Evolutionary conservation across 805 yeast species (phyloP), one percentile per base, ranked within the genome.

Genomic region (Limtongozyma cylindracea): DNA sequence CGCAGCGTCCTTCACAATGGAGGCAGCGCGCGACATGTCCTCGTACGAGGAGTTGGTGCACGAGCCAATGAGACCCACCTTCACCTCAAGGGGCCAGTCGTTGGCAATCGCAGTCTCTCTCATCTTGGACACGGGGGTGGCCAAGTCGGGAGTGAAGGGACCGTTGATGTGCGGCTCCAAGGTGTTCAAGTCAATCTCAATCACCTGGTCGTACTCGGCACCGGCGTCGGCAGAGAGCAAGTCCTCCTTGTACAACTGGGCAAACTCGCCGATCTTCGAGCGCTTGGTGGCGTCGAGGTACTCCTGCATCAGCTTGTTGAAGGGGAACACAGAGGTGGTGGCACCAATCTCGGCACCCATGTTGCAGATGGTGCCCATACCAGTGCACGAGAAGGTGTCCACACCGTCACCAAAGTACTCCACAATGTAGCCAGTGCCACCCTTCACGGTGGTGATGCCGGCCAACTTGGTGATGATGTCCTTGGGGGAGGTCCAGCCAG

Each of bases 301-400:
- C 33, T 71, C 73, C 45, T 54, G 65, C 76, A 76, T 82, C 32
- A 84, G 71, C 41, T 68, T 63, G 60, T 77, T 80, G 76, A 61
- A 80, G 47, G 96, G 96, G 91, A 82, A 82, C 29, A 76, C 77
- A 21, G 95, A 82, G 26, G 96, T 82, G 30, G 96, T 82, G 29
- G 95, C 95, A 56, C 96, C 96, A 36, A 82, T 80, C 56, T 82
- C 96, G 34, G 96, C 96, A 61, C 96, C 96, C 96, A 82, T 82
- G 53, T 82, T 82, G 64, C 96, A 82, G 54, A 82, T 82, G 38
- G 96, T 82, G 46, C 91, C 96, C 96, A 82, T 82, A 63, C 96
- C 96, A 23, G 96, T 84, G 53, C 93, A 78, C 22, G 92, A 74
- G 49, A 82, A 70, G 27, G 84, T 61, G 39, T 72, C 64, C 25